phyloP scores from a whole-genome alignment of 331 rosid genomes.

The Cucumis variabilis region DNA sequence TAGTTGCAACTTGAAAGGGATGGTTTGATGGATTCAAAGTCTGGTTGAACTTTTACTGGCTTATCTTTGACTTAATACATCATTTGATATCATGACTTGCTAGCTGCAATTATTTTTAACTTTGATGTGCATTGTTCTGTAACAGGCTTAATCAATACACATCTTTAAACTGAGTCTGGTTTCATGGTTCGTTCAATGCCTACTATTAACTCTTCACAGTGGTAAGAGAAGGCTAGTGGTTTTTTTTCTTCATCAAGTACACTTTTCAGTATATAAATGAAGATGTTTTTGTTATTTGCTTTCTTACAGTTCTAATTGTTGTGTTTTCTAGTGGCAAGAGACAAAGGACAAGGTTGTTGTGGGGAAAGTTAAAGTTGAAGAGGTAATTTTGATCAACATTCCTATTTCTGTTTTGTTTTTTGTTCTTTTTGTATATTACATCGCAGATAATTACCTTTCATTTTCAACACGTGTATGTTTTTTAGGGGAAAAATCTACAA shows the following conservation, averaged over 20 bases:
- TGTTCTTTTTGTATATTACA: no score
- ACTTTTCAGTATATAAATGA: slow-evolving; percentile 10
- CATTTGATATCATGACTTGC: slow-evolving; percentile 3
- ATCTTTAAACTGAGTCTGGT: slow-evolving; percentile 41
- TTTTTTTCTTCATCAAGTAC: slow-evolving; percentile 93
- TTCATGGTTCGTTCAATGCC: slow-evolving; percentile 65
- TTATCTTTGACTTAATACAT: not conserved
- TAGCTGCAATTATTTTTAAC: no score
- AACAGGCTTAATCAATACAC: slow-evolving; percentile 47
- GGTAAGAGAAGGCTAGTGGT: slow-evolving; percentile 88
- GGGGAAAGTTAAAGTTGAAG: slow-evolving; percentile 94
- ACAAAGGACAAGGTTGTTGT: slow-evolving; percentile 89
- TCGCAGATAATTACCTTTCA: no score
- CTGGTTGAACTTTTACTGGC: not conserved
- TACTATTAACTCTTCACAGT: slow-evolving; percentile 69
- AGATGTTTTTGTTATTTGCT: not conserved
- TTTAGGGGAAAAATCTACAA: no score
- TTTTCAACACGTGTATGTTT: no score
- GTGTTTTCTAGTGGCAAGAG: slow-evolving; percentile 45
- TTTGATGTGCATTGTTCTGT: not conserved
- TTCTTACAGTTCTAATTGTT: slow-evolving; percentile 26
- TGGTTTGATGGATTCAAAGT: not conserved
- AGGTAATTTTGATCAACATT: slow-evolving; percentile 52
- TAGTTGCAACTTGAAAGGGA: slow-evolving; percentile 5
- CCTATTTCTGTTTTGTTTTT: not conserved